Evolutionary conservation across 768 basidiomycete genomes (phyloP).

Genomic region (Naganishia vishniacii): DNA sequence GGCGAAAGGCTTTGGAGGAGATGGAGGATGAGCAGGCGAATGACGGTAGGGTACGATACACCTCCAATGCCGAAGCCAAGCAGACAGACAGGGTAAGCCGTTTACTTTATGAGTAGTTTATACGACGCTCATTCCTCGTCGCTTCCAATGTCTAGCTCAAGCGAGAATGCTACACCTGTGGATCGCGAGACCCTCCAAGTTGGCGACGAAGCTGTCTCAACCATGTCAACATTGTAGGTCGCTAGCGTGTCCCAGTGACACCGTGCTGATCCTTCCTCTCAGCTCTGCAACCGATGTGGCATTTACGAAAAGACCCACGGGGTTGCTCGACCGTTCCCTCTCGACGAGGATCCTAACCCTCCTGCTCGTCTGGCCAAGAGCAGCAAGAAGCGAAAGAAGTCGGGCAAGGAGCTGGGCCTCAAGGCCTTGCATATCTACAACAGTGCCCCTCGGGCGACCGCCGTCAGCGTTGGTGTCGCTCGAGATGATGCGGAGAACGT

Average conservation of each 20-base stretch:
- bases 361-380: neutral
- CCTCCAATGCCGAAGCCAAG: conserved; percentile 22
- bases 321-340: conserved; percentile 1
- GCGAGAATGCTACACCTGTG: conserved; percentile 23
- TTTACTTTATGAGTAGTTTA: no score
- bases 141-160: conserved; percentile 5
- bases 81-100: conserved; percentile 24
- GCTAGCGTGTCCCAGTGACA: no score
- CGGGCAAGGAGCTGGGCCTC: conserved; percentile 14
- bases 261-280: neutral
- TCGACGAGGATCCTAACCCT: conserved; percentile 10
- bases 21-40: neutral
- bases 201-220: conserved; percentile 22
- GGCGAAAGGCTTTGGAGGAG: conserved; percentile 8
- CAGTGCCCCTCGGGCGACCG: neutral
- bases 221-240: conserved; percentile 19
- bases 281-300: conserved; percentile 27
- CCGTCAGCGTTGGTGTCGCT: neutral
- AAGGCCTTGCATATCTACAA: conserved; percentile 6
- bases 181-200: conserved; percentile 22
- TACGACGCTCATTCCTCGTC: neutral
- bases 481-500: neutral
- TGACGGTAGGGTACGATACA: conserved; percentile 9
- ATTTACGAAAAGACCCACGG: conserved; percentile 25
- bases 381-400: conserved; percentile 19